Conservation (phyloP, 2,329 filamentous ascomycete species). For the Fusarium longipes region DNA sequence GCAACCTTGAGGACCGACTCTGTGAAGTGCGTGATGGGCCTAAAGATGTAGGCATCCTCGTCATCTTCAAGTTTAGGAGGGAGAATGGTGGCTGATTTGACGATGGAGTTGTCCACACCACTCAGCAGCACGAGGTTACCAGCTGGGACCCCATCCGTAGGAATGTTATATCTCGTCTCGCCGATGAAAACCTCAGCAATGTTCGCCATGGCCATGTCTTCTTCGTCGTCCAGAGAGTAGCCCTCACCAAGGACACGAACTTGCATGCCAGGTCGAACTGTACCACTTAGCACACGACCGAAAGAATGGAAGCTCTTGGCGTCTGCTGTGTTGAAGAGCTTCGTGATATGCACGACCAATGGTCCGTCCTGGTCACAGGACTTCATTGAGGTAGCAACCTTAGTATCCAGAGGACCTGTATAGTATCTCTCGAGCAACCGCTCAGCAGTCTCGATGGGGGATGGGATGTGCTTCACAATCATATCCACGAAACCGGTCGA, state of each 20-base stretch:
- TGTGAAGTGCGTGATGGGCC: slow-evolving; percentile 91
- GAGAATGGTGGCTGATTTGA: slow-evolving; percentile 94
- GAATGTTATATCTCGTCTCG: slow-evolving; percentile 92
- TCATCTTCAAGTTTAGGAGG: slow-evolving; percentile 82
- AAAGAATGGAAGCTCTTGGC: slow-evolving; percentile 92
- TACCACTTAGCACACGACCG: slow-evolving; percentile 92
- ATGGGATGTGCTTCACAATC: slow-evolving; percentile 89
- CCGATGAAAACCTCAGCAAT: slow-evolving; percentile 90
- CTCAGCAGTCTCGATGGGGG: slow-evolving; percentile 81
- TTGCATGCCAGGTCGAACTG: slow-evolving; percentile 81
- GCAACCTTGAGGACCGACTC: slow-evolving; percentile 98
- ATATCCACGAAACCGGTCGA: slow-evolving; percentile 95
- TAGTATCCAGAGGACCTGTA: slow-evolving; percentile 87
- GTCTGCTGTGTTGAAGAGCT: slow-evolving; percentile 89
- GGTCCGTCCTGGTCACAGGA: slow-evolving; percentile 90
- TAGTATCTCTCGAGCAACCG: slow-evolving; percentile 87
- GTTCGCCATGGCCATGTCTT: slow-evolving; percentile 92
- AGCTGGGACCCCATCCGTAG: slow-evolving; percentile 90
- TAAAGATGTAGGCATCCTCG: slow-evolving; percentile 96
- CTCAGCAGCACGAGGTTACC: slow-evolving; percentile 93
- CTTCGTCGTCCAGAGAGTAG: slow-evolving; percentile 96
- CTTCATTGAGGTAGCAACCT: slow-evolving; percentile 82
- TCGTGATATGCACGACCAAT: slow-evolving; percentile 90
- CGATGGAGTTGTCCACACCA: slow-evolving; percentile 96
- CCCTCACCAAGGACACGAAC: slow-evolving; percentile 94